Percentiles rank a stretch among this genome's conserved stretches.
These are phyloP conservation scores for Baudoinia panamericana DNA, from an alignment of 495 filamentous ascomycete species.

Conservation along the genomic window DNA sequence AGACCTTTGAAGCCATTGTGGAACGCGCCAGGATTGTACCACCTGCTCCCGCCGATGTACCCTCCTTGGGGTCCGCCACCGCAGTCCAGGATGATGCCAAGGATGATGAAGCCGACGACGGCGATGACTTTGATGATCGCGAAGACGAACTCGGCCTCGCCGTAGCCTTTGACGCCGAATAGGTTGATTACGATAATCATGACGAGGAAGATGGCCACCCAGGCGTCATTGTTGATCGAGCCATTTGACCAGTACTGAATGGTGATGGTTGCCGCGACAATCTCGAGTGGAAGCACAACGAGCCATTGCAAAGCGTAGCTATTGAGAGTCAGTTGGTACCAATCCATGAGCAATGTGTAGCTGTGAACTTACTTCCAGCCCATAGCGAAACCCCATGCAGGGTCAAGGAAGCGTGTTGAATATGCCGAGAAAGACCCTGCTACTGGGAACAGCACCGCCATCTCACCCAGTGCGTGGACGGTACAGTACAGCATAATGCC, in stretches of 20 bases:
- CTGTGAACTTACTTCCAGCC: constrained; percentile 40
- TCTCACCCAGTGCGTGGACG: constrained; percentile 55
- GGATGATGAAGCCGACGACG: constrained; percentile 36
- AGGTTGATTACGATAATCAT: constrained; percentile 35
- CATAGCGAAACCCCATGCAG: constrained; percentile 44
- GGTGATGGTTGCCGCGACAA: constrained; percentile 65
- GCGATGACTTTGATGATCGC: constrained; percentile 39
- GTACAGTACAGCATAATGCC: constrained; percentile 42
- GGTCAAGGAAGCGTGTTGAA: constrained; percentile 43
- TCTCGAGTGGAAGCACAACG: constrained; percentile 73
- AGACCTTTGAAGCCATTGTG: constrained; percentile 58
- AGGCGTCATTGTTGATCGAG: constrained; percentile 33
- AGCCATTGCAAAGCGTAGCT: constrained; percentile 79
- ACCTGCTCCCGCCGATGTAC: constrained; percentile 41
- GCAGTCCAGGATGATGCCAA: constrained; percentile 23
- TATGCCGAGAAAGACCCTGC: constrained; percentile 50
- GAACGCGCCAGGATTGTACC: constrained; percentile 49
- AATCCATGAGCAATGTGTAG: constrained; percentile 25
- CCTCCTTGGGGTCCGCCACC: constrained; percentile 28
- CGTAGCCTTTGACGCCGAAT: constrained; percentile 40
- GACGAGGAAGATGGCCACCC: constrained; percentile 36
- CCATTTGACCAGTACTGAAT: constrained; percentile 45
- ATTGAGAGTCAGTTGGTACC: constrained; percentile 36
- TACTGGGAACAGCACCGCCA: constrained; percentile 57
- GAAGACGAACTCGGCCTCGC: constrained; percentile 41